phyloP scores from a whole-genome alignment of 768 basidiomycete genomes.

The Rhodotorula graminis region DNA sequence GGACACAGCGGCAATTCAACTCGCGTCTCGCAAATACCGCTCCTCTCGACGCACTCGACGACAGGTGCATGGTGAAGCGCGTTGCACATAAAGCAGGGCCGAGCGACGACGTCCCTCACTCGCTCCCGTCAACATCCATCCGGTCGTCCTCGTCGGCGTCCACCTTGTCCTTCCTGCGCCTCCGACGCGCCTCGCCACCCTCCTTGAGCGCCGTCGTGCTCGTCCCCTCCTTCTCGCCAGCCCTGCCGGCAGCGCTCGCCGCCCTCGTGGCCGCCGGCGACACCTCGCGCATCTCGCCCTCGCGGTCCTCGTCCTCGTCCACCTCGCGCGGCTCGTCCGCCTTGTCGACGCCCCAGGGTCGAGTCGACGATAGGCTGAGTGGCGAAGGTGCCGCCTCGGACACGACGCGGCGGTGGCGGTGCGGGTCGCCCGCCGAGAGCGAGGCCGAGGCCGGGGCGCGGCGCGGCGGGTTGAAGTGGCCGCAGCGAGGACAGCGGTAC shows the following conservation, averaged over 20 bases:
- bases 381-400: slow-evolving; percentile 24
- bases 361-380: background rate
- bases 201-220: slow-evolving; percentile 16
- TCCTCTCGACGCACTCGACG: too few species aligned
- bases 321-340: too few species aligned
- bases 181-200: background rate
- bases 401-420: slow-evolving; percentile 25
- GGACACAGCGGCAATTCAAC: too few species aligned
- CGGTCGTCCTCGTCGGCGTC: background rate
- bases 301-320: background rate
- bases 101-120: too few species aligned
- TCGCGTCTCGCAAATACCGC: too few species aligned
- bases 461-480: slow-evolving; percentile 61
- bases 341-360: background rate
- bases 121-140: background rate
- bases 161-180: background rate
- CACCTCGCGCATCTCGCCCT: background rate
- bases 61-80: too few species aligned
- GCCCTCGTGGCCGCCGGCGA: background rate
- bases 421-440: background rate
- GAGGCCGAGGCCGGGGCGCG: background rate
- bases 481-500: slow-evolving; percentile 80
- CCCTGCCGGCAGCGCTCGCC: background rate
- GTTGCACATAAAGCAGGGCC: too few species aligned
- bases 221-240: background rate